Evolutionary conservation across 2,329 filamentous ascomycete genomes (phyloP), one percentile per base, ranked within the genome.

Genomic region (Pseudopithomyces maydicus): DNA sequence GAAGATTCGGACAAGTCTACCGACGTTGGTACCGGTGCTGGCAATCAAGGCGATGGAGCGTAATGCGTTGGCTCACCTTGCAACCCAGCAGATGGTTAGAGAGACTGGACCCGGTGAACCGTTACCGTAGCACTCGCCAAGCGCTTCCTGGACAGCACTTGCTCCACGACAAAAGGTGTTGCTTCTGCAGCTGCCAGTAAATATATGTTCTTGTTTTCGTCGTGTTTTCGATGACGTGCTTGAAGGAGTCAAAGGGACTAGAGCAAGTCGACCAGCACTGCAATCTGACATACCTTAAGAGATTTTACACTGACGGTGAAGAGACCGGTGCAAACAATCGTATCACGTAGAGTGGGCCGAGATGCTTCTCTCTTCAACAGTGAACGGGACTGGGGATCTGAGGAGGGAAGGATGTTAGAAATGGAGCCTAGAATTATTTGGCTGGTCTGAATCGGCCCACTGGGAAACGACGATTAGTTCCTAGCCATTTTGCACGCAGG

Each of bases 171-270:
- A 38, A 29, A 38, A 22, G 17, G 26, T 19, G 22, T 20, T 39
- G 20, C 29, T 39, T 43, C 46, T 62, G 42, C 38, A 56, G 59
- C 48, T 53, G 52, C 38, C 44, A 39, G 54, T 63, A 49, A 60
- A 56, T 54, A 47, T 56, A 56, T 57, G 44, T 39, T 41, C 38
- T 23, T 49, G 22, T 33, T n/a, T 36, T 55, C 55, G 49, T 41
- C 38, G 17, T 49, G 22, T 33, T n/a, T 36, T 55, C 55, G 49
- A 58, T 64, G 61, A 64, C 58, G 61, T 56, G 53, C 23, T 52
- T n/a, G 41, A 36, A 42, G 19, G 26, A 5, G 33, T 29, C 11
- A 44, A 45, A 44, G 17, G 23, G 26, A 48, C 45, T 48, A 48
- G 53, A 22, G 22, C 19, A 52, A 32, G 29, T 29, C 20, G 41